Base-by-base conservation (phyloP, 225 moss, liverwort and hornwort species). In the Bryum argenteum region DNA sequence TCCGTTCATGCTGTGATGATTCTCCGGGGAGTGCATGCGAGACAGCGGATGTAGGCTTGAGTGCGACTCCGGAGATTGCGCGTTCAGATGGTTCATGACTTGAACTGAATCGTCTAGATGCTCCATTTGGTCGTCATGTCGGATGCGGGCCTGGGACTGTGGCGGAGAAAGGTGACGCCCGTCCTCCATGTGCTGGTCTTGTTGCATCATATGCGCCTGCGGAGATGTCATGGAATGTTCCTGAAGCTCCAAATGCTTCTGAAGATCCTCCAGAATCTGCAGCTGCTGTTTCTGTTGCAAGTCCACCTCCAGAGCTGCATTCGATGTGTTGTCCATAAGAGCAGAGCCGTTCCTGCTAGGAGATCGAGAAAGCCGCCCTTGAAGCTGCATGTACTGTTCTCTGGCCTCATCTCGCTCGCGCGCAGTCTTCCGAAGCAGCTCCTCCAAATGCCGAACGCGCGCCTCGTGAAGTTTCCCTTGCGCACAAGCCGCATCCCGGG, bases 381-480 rank as follows among this genome's bases (percentile, higher is more conserved):
- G 93, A 47, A 90, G 75, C 41, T 89, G 87, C 52, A 84, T 62
- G 20, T 62, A 90, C 66, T 91, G 87, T 43, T 91, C 88, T 63
- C 87, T 84, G 10, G 79, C 90, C 61, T 96, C 96, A 48, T 96
- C 96, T 58, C 93, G 74, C 52, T 96, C 96, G 13, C 93, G 81
- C 69, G 79, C 48, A 0, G 82, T 82, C 47, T 85, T 93, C 66
- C 81, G 87, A 23, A 93, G 51, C 0, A 85, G 78, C 58, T 90
- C 96, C 84, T 96, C 91, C 87, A 96, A 38, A 62, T 91, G 87
- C 22, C 82, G 87, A 58, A 96, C 93, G 24, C 96, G 86, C 16
- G 89, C 90, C 52, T 91, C 91, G 24, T 91, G 88, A 41, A 90
- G 57, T 61, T 89, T 75, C 20, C 84, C 86, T 60, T 91, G 89